phyloP scores from a whole-genome alignment of 371 early-diverging fungal genomes.

The Rhizopus delemar region DNA sequence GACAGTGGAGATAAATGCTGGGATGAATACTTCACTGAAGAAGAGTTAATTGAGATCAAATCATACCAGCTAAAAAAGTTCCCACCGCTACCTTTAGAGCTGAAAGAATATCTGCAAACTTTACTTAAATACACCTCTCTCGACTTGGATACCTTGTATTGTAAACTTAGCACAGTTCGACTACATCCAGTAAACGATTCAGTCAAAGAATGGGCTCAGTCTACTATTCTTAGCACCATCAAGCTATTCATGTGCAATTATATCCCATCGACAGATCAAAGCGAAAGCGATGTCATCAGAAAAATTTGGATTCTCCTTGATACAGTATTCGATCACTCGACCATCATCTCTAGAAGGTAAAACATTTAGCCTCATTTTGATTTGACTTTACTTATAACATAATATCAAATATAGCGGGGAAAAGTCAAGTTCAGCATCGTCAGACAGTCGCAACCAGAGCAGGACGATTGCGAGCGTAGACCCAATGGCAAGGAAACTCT shows the following conservation, averaged over 20 bases:
- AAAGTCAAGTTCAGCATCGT: constrained; percentile 5
- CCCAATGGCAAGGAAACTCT: background rate
- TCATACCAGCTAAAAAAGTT: constrained; percentile 4
- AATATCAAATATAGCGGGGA: constrained; percentile 7
- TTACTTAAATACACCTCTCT: background rate
- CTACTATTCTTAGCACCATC: background rate
- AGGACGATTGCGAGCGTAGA: constrained; percentile 8
- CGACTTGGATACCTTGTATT: background rate
- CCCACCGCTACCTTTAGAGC: constrained; percentile 1
- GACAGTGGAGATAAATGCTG: constrained; percentile 5
- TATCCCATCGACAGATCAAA: constrained; percentile 3
- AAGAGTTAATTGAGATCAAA: constrained; percentile 13
- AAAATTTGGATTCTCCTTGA: constrained; percentile 10
- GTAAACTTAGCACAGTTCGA: background rate
- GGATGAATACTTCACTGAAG: constrained; percentile 8
- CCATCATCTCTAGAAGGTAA: constrained; percentile 7
- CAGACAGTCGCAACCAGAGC: constrained; percentile 5
- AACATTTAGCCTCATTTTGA: constrained; percentile 6
- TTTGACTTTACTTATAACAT: constrained; percentile 4
- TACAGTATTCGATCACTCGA: constrained; percentile 2
- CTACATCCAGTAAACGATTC: background rate
- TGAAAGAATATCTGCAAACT: constrained; percentile 4
- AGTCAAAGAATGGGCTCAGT: constrained; percentile 6
- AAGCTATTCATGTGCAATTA: constrained; percentile 6
- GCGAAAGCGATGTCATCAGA: constrained; percentile 10